Base-by-base conservation (phyloP, 805 yeast species). In the Ogataea wickerhamii region DNA sequence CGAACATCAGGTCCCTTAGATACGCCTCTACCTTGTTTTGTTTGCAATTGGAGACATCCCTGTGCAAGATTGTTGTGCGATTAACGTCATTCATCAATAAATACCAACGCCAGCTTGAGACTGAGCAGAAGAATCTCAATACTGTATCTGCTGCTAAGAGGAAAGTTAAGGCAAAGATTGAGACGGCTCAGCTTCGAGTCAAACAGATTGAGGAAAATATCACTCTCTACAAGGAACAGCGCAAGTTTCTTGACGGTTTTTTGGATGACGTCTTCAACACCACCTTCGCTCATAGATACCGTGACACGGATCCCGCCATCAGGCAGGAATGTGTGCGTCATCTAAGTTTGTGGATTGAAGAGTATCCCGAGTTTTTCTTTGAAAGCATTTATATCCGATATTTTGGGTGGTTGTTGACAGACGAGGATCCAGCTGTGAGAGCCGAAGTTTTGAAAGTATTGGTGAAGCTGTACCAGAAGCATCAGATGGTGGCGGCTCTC, bases 351-450 rank as follows among this genome's bases (percentile, higher is more conserved):
- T 84, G 95, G 86, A 83, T 86, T 63, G 68, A 72, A n/a, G 54
- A 63, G 5, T 74, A 73, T 44, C 94, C 95, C 0, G 88, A 82
- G 40, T 63, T 69, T 37, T 87, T 84, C 51, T 73, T 83, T 46
- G 83, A 78, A 43, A 79, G 82, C 10, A 66, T 80, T 1, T 86
- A 79, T 52, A 67, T 87, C 45, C 73, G 88, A 45, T 86, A 84
- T 58, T 71, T 84, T 52, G 95, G 95, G 4, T 84, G 94, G 94
- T 66, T 86, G 23, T 63, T 89, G 28, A 79, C 89, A n/a, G 96
- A 88, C 53, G 66, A 76, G 2, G 71, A 74, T 12, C 59, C 73
- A 8, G 45, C 55, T 3, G 94, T 86, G 1, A 71, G 95, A 48
- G 55, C 68, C 6, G 87, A 84, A 48, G 88, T 79, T 2, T 54